Evolutionary conservation across 306 rosid genomes (phyloP), one percentile per base, ranked within the genome.

Genomic region (Abrus pulchellus): DNA sequence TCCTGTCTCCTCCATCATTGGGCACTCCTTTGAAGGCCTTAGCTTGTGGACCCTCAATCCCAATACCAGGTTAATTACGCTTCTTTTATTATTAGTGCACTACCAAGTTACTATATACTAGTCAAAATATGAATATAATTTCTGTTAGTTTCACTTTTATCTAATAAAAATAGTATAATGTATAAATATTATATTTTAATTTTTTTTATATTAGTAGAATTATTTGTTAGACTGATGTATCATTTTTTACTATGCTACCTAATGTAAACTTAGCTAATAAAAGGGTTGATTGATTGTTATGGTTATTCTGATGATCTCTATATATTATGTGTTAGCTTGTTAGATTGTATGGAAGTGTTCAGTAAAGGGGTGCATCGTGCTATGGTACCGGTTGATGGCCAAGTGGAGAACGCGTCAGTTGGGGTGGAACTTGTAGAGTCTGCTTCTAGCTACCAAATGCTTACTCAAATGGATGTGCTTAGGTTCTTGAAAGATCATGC

Each of bases 291-390:
- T 20, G 20, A 20, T 20, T 20, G 20, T 20, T 20, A 20, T 20
- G 20, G 20, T 20, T 20, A 20, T 20, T 20, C 20, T 20, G 20
- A 20, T 20, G 20, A 20, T 20, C 20, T 20, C 20, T 20, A 20
- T 20, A 20, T 20, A 20, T 20, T 20, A 20, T 20, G 20, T 43
- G 6, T 30, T 63, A 95, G 99, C 64, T 5, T 90, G 57, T 30
- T 93, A 52, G 99, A 95, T 63, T 91, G 98, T n/a, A 89, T 93
- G 99, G 94, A 95, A 84, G 92, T 95, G 82, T 90, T 95, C 5
- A 90, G 99, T 91, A 95, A 89, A 85, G 98, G 99, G 27, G 91
- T 93, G 64, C 99, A 95, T 79, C 89, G 98, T 0, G 96, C 91
- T 0, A 45, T 95, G 86, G 91, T 93, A 1, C 99, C 97, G 0